Conservation (phyloP, 257 asterid species). For the Solanum peruvianum region DNA sequence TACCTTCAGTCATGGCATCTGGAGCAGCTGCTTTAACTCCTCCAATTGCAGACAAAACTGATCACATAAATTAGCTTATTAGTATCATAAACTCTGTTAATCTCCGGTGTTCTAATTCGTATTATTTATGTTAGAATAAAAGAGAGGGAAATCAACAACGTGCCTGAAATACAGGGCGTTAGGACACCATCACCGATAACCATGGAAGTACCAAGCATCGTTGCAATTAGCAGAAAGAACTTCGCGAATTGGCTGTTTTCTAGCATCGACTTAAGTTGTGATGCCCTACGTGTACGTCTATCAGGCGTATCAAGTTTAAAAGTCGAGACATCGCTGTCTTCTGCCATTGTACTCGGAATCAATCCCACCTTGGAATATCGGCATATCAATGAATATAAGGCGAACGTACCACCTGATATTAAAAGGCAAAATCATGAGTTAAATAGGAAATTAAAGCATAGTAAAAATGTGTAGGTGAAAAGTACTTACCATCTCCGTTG, state of each 20-base stretch:
- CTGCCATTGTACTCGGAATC: constrained; percentile 33
- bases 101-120: background rate
- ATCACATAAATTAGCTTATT: background rate
- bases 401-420: constrained; percentile 65
- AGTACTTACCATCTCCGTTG: constrained; percentile 21
- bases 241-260: constrained; percentile 30
- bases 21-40: background rate
- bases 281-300: constrained; percentile 15
- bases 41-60: background rate
- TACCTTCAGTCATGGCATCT: background rate
- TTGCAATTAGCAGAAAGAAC: constrained; percentile 25
- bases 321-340: constrained; percentile 42
- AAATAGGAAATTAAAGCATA: background rate
- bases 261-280: constrained; percentile 16
- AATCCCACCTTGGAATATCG: constrained; percentile 49
- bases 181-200: constrained; percentile 79
- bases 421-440: background rate
- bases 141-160: background rate
- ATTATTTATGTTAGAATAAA: background rate
- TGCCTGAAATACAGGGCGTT: constrained; percentile 73
- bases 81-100: background rate
- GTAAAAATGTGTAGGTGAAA: background rate
- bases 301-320: constrained; percentile 26
- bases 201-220: constrained; percentile 81
- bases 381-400: constrained; percentile 55